Conservation (phyloP, 1,284 basidiomycete species). For the Pterulicium gracile region DNA sequence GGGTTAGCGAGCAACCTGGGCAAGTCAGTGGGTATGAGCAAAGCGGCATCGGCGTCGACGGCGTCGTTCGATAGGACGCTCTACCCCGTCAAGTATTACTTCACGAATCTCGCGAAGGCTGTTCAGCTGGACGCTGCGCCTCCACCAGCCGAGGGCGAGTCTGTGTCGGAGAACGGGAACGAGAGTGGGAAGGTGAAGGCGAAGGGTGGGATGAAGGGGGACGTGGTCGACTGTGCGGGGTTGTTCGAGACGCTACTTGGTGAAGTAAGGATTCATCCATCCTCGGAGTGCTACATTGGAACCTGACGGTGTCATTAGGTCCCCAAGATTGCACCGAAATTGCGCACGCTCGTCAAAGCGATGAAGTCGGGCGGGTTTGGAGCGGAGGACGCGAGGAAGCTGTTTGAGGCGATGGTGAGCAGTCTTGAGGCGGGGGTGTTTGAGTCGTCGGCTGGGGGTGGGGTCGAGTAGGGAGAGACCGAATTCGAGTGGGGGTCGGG, state of each 20-base stretch:
- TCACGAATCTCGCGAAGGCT: conserved; percentile 28
- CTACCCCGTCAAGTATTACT: conserved; percentile 37
- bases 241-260: conserved; percentile 24
- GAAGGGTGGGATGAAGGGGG: conserved; percentile 9
- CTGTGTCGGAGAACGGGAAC: neutral
- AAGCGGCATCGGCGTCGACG: too few relatives aligned
- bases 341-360: conserved; percentile 28
- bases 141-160: neutral
- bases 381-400: conserved; percentile 32
- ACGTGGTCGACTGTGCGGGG: conserved; percentile 28
- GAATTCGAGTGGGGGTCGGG: too few relatives aligned
- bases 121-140: conserved; percentile 11
- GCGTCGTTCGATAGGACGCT: conserved; percentile 26
- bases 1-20: too few relatives aligned
- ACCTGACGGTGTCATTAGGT: too few relatives aligned
- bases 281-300: too few relatives aligned
- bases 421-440: conserved; percentile 4
- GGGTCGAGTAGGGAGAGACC: neutral
- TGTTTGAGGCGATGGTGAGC: conserved; percentile 27
- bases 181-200: too few relatives aligned
- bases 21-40: too few relatives aligned
- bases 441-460: neutral
- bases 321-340: conserved; percentile 23
- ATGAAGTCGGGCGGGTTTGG: conserved; percentile 33
- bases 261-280: conserved; percentile 12